These are phyloP conservation scores for Asterophora parasitica DNA, from an alignment of 768 basidiomycete species.

Conservation along the genomic window DNA sequence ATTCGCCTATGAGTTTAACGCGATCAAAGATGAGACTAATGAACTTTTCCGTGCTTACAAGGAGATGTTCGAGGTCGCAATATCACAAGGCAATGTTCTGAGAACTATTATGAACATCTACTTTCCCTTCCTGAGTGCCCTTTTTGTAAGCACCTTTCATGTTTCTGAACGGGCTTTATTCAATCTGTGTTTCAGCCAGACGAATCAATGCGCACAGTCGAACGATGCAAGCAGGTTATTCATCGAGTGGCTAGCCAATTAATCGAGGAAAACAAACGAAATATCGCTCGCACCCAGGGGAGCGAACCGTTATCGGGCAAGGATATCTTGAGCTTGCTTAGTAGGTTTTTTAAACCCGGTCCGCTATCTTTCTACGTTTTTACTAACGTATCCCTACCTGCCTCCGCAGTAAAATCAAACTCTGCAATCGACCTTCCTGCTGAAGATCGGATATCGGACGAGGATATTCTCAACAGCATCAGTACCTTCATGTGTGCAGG, in stretches of 20 bases:
- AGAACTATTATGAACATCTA: constrained; percentile 51
- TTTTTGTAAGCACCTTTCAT: constrained; percentile 16
- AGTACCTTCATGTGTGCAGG: constrained; percentile 91
- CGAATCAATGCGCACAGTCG: constrained; percentile 41
- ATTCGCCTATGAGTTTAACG: constrained; percentile 84
- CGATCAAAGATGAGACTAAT: constrained; percentile 75
- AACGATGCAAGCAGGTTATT: constrained; percentile 58
- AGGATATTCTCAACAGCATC: constrained; percentile 81
- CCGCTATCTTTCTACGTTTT: not conserved
- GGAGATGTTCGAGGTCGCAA: constrained; percentile 76
- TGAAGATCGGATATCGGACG: constrained; percentile 77
- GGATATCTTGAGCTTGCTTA: constrained; percentile 72
- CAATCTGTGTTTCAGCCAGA: constrained; percentile 42
- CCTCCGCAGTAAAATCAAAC: constrained; percentile 73
- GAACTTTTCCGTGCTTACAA: constrained; percentile 76
- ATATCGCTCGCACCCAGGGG: constrained; percentile 61
- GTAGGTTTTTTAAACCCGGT: constrained; percentile 40
- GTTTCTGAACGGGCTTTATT: not conserved
- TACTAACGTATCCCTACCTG: not conserved
- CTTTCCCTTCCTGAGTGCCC: constrained; percentile 45
- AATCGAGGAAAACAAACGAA: constrained; percentile 74
- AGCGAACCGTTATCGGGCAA: constrained; percentile 50
- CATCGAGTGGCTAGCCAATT: constrained; percentile 67
- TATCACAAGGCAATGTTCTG: constrained; percentile 49
- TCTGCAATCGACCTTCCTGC: constrained; percentile 60